Evolutionary conservation across 495 filamentous ascomycete genomes (phyloP).

Genomic region (Parathielavia hyrcaniae): DNA sequence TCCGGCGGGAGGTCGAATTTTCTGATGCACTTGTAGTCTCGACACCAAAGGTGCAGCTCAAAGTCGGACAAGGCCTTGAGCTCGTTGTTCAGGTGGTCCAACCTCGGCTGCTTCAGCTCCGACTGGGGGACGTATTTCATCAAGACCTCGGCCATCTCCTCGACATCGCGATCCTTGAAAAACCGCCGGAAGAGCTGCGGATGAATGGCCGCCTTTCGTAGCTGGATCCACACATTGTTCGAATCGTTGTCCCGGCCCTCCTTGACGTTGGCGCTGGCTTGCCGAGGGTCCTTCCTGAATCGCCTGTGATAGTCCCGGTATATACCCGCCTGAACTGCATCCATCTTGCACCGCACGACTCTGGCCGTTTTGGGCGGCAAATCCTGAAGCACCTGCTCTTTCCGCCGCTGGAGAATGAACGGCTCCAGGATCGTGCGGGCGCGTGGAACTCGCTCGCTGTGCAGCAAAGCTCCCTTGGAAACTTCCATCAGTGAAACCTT

Average conservation of each 20-base stretch:
- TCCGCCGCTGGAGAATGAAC: constrained; percentile 88
- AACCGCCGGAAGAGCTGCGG: constrained; percentile 76
- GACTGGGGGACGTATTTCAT: constrained; percentile 48
- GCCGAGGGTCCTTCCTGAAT: constrained; percentile 45
- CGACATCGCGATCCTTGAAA: constrained; percentile 66
- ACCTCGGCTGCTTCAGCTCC: constrained; percentile 46
- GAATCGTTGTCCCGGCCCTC: constrained; percentile 40
- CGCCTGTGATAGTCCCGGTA: constrained; percentile 51
- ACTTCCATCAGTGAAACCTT: constrained; percentile 76
- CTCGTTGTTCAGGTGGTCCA: constrained; percentile 65
- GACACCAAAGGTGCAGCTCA: constrained; percentile 73
- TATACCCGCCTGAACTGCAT: constrained; percentile 57
- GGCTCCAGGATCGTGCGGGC: constrained; percentile 91
- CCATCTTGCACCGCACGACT: constrained; percentile 75
- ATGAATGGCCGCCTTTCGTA: constrained; percentile 90
- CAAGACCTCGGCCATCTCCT: constrained; percentile 70
- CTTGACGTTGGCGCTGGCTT: constrained; percentile 31
- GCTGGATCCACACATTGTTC: constrained; percentile 79
- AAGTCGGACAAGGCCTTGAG: constrained; percentile 70
- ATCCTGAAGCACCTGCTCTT: constrained; percentile 85
- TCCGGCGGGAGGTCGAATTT: constrained; percentile 63
- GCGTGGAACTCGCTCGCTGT: constrained; percentile 73
- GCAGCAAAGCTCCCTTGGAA: constrained; percentile 69
- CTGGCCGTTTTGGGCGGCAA: constrained; percentile 73
- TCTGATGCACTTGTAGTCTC: constrained; percentile 61